These are phyloP conservation scores for Westerdykella sp. DNA, from an alignment of 2,329 filamentous ascomycete genomes.

Conservation along the genomic window DNA sequence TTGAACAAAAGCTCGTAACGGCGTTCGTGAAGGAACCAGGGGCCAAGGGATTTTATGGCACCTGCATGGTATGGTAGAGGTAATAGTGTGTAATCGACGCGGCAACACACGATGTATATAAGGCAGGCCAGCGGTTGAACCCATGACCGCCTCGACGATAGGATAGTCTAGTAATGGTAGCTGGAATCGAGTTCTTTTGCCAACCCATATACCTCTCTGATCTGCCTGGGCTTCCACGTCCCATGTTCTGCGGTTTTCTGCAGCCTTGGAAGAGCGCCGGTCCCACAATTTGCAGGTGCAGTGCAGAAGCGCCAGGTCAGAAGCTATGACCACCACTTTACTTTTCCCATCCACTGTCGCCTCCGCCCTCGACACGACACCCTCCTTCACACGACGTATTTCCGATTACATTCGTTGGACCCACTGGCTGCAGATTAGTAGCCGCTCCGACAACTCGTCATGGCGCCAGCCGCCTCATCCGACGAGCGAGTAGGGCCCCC, in stretches of 20 bases:
- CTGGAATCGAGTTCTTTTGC: neutral
- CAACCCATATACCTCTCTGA: too few relatives aligned
- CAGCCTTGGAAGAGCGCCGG: neutral
- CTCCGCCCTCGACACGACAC: neutral
- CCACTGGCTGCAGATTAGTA: too few relatives aligned
- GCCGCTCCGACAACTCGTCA: slow-evolving; percentile 6
- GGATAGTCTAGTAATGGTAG: slow-evolving; percentile 1
- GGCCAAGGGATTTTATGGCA: slow-evolving; percentile 7
- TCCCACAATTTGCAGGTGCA: neutral
- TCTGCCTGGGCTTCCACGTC: too few relatives aligned
- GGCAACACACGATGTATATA: slow-evolving; percentile 5
- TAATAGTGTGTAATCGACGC: slow-evolving; percentile 7
- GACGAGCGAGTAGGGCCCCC: slow-evolving; percentile 44
- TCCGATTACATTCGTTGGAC: too few relatives aligned
- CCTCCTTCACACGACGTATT: too few relatives aligned
- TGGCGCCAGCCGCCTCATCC: slow-evolving; percentile 28
- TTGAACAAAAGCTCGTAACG: slow-evolving; percentile 11
- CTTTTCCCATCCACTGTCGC: too few relatives aligned
- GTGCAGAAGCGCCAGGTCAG: neutral
- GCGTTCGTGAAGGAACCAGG: slow-evolving; percentile 6
- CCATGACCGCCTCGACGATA: neutral
- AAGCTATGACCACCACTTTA: neutral
- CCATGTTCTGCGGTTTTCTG: too few relatives aligned
- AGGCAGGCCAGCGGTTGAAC: neutral
- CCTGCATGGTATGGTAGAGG: neutral